Conservation (phyloP, 2,329 filamentous ascomycete genomes). For the Fusarium brachygibbosum region DNA sequence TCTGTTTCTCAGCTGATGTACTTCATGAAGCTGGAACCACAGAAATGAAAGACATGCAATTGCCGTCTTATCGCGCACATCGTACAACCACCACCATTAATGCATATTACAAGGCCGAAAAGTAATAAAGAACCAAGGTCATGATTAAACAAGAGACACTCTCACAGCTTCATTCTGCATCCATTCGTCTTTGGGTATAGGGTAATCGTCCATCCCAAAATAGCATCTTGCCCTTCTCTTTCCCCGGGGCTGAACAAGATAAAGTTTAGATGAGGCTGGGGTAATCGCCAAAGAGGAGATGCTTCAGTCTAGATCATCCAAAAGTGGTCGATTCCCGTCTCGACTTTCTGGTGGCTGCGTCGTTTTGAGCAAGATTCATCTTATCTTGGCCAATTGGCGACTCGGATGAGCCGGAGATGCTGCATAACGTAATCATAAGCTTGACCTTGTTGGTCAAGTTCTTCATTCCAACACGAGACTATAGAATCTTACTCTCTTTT, state of each 20-base stretch:
- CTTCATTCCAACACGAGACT: slow-evolving; percentile 21
- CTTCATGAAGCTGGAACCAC: background rate
- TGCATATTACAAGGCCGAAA: fast-evolving
- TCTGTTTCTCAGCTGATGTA: too few species aligned
- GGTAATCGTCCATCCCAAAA: background rate
- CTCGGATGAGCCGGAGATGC: slow-evolving; percentile 24
- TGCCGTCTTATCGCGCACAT: background rate
- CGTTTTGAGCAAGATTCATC: slow-evolving; percentile 45
- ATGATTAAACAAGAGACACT: background rate
- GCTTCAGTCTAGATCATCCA: background rate
- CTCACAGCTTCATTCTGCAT: background rate
- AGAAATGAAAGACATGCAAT: background rate
- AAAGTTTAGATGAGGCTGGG: slow-evolving; percentile 5
- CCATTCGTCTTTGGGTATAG: background rate
- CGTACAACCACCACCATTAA: background rate
- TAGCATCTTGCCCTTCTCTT: background rate
- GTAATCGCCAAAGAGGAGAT: background rate
- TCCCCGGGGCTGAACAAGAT: background rate
- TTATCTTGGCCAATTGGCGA: slow-evolving; percentile 28
- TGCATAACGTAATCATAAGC: slow-evolving; percentile 45
- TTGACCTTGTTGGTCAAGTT: slow-evolving; percentile 22
- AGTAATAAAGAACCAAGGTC: background rate
- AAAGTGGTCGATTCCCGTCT: background rate
- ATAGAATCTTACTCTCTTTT: background rate
- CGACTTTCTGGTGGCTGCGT: slow-evolving; percentile 24